A percentile compares a stretch with the other conserved stretches of the same genome.
Evolutionary conservation across 192 early-diverging fungal genomes (phyloP).

Genomic region (Backusella tarrabulga): DNA sequence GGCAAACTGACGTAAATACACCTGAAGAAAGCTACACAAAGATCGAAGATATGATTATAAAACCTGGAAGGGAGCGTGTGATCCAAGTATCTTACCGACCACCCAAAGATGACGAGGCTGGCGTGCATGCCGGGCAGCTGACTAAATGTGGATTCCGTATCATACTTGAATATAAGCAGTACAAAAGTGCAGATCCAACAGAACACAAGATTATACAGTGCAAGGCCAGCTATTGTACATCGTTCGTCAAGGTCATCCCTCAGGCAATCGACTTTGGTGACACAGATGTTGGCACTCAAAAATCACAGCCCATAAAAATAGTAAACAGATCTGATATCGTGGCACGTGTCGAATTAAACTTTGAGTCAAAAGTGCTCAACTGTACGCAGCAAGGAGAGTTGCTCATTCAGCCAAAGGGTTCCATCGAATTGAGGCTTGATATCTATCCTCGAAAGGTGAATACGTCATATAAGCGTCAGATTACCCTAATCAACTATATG

Average conservation of each 20-base stretch:
- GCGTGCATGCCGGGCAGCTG: conserved; percentile 71
- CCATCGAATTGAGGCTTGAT: conserved; percentile 81
- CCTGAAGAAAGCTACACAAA: conserved; percentile 39
- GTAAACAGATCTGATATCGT: conserved; percentile 83
- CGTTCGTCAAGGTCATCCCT: conserved; percentile 84
- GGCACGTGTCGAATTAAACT: conserved; percentile 72
- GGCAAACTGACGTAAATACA: not conserved
- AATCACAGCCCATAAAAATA: conserved; percentile 78
- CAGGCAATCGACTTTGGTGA: conserved; percentile 88
- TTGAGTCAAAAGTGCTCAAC: conserved; percentile 90
- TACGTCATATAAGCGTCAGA: conserved; percentile 92
- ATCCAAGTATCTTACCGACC: conserved; percentile 81
- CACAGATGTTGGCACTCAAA: conserved; percentile 92
- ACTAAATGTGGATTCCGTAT: conserved; percentile 67
- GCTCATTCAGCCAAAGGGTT: conserved; percentile 73
- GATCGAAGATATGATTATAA: conserved; percentile 85
- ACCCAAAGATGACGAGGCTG: conserved; percentile 51
- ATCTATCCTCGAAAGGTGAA: conserved; percentile 97
- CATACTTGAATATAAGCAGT: conserved; percentile 57
- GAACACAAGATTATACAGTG: conserved; percentile 85
- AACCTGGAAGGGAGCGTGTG: conserved; percentile 77
- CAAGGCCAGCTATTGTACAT: conserved; percentile 87
- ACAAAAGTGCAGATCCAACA: conserved; percentile 35
- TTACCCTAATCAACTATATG: conserved; percentile 85
- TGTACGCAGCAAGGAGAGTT: conserved; percentile 63